Evolutionary conservation across 345 rosid species (phyloP), one percentile per base, ranked within the genome.

Genomic region (Citrus maxima): DNA sequence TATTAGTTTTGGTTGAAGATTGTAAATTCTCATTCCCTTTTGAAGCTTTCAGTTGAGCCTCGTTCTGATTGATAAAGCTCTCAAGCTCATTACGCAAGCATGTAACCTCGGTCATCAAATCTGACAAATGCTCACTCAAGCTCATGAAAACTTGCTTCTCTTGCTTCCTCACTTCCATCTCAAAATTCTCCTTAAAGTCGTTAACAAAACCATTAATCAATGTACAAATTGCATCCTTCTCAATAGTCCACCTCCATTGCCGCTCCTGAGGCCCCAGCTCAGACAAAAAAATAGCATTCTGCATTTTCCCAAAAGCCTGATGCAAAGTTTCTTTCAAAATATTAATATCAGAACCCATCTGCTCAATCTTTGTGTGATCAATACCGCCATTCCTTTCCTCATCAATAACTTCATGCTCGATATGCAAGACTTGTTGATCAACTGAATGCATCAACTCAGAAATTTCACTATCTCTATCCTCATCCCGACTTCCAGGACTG

Each of bases 221-320:
- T 4, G 84, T 46, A 35, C 70, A 82, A 60, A 80, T 54, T 55
- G 87, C 75, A 7, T 85, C 88, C 83, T 78, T 89, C 88, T 93
- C 98, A 12, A 92, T 74, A 1, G 79, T 73, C 90, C 88, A 92
- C 82, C 81, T 87, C 93, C 91, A 89, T 75, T 84, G 87, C 82
- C 89, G 90, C 84, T 92, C 98, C 25, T 73, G 74, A 0, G 95
- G 97, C 54, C 88, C 91, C 30, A 86, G 67, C 61, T 93, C 95
- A 0, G 94, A 90, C 81, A 86, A 80, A 83, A 88, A 85, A 34
- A 89, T 87, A 3, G 92, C 91, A 38, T 80, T 85, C 76, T 90
- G 91, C 97, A 95, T 93, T 88, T 89, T 92, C 55, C 85, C 92
- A 58, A 95, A 93, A 51, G 97, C 97, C 51, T 90, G 82, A 84